These are phyloP conservation scores for Silene conica DNA, from an alignment of 148 eudicot species.

Conservation along the genomic window DNA sequence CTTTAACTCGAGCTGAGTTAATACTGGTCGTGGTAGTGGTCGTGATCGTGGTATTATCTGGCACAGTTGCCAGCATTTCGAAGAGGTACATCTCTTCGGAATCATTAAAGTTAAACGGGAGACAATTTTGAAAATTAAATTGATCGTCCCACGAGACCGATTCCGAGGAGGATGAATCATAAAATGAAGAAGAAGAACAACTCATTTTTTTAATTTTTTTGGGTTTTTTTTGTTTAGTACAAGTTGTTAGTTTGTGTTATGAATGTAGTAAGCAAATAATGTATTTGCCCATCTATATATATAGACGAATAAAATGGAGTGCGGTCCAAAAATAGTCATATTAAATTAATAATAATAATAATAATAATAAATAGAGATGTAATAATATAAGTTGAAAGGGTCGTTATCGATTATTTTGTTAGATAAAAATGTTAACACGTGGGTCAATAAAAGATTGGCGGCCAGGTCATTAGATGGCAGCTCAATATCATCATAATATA, in stretches of 20 bases:
- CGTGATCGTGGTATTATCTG: background rate
- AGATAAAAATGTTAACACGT: constrained; percentile 15
- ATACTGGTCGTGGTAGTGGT: constrained; percentile 14
- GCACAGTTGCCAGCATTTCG: constrained; percentile 32
- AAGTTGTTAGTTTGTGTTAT: background rate
- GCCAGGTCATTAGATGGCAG: constrained; percentile 27
- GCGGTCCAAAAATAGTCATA: constrained; percentile 6
- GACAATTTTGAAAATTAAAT: constrained; percentile 10
- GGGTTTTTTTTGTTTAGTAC: background rate
- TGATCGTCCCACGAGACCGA: constrained; percentile 19
- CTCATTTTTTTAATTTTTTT: constrained; percentile 5
- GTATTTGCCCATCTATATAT: constrained; percentile 8
- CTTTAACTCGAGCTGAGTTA: constrained; percentile 19
- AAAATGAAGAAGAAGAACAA: constrained; percentile 17
- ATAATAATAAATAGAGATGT: background rate
- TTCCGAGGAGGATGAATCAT: constrained; percentile 16
- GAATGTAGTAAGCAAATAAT: background rate
- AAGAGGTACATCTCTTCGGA: constrained; percentile 64
- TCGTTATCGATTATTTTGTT: constrained; percentile 10
- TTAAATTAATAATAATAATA: background rate
- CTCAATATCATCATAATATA: background rate
- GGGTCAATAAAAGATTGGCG: constrained; percentile 27
- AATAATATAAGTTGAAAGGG: background rate
- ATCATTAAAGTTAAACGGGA: constrained; percentile 63
- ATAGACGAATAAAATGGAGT: background rate